Evolutionary conservation across 1,139 yeast species (phyloP).

Genomic region (Zygosaccharomyces pseudobailii): DNA sequence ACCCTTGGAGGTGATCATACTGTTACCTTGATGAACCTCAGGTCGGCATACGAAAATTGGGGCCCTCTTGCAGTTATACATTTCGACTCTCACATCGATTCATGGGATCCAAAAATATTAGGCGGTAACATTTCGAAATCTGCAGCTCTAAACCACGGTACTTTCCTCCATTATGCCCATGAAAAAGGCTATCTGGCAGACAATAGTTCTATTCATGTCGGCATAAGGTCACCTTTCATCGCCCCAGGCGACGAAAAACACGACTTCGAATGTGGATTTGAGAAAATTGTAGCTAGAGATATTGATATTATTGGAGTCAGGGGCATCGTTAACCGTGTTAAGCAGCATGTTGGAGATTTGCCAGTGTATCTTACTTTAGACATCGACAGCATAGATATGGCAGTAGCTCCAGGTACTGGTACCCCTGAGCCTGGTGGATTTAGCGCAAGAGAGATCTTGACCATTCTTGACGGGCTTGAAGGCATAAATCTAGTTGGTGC

Average conservation of each 20-base stretch:
- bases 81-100: constrained; percentile 56
- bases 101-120: constrained; percentile 52
- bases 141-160: constrained; percentile 53
- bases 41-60: constrained; percentile 47
- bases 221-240: constrained; percentile 35
- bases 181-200: constrained; percentile 48
- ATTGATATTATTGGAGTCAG: constrained; percentile 43
- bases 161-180: constrained; percentile 53
- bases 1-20: constrained; percentile 62
- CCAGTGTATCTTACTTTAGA: constrained; percentile 55
- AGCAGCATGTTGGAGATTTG: constrained; percentile 34
- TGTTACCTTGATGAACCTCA: constrained; percentile 48
- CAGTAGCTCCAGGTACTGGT: constrained; percentile 56
- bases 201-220: constrained; percentile 40
- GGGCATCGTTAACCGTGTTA: constrained; percentile 40
- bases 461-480: constrained; percentile 45
- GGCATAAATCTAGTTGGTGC: constrained; percentile 50
- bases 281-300: constrained; percentile 44
- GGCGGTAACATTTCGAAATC: constrained; percentile 55
- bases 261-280: constrained; percentile 46
- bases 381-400: constrained; percentile 54
- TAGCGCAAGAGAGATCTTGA: constrained; percentile 46
- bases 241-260: constrained; percentile 40
- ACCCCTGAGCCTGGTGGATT: constrained; percentile 59
- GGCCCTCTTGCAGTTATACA: constrained; percentile 49